Conservation (phyloP, 2,329 filamentous ascomycete genomes). For the Hymenoscyphus albidus region DNA sequence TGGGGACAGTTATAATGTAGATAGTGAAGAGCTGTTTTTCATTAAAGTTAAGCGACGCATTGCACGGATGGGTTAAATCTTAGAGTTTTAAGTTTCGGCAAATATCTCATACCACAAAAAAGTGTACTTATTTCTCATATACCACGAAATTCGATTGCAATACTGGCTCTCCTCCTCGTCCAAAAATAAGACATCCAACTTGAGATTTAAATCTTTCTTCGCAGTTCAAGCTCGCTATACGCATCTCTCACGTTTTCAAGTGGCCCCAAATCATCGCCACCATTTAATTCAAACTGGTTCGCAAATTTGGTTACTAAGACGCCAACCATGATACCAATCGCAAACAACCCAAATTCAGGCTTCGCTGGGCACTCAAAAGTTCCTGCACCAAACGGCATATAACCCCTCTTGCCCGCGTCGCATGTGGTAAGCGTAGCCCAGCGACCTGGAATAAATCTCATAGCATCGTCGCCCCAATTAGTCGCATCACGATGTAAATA, state of each 20-base stretch:
- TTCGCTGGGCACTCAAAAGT: constrained; percentile 18
- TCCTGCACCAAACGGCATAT: constrained; percentile 19
- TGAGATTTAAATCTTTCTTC: background rate
- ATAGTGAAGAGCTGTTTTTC: background rate
- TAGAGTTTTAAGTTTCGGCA: background rate
- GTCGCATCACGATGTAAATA: constrained; percentile 14
- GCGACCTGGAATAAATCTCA: constrained; percentile 23
- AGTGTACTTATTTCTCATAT: too few species aligned
- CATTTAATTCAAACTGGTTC: background rate
- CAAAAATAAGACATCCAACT: too few species aligned
- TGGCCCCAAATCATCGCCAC: background rate
- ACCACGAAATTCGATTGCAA: too few species aligned
- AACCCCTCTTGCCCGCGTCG: background rate
- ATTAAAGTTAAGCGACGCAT: background rate
- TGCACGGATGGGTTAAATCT: background rate
- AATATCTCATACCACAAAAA: too few species aligned
- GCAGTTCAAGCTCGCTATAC: background rate
- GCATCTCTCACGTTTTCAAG: constrained; percentile 8
- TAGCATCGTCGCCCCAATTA: constrained; percentile 17
- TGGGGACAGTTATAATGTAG: background rate
- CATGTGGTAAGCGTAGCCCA: constrained; percentile 17
- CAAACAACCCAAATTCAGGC: constrained; percentile 15
- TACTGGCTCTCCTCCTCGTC: too few species aligned
- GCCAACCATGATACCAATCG: constrained; percentile 19
- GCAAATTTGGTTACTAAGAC: constrained; percentile 8